Conservation (phyloP, 768 basidiomycete species). For the Hortiboletus campestris region DNA sequence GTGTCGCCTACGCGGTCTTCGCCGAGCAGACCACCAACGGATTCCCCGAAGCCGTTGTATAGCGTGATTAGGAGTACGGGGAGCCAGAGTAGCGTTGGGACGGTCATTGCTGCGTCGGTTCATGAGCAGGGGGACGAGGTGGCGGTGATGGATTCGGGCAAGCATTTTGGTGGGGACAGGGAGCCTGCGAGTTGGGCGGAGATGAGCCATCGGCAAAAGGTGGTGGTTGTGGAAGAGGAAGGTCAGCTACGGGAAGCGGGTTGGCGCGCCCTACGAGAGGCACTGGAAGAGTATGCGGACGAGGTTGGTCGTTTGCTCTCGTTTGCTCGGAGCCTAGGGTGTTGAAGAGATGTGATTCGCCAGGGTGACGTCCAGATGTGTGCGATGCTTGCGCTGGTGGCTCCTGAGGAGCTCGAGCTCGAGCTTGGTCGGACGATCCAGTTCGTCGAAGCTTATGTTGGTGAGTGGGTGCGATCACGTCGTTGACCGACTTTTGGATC, state of each 20-base stretch:
- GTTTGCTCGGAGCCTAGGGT: not conserved
- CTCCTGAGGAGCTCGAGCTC: constrained; percentile 56
- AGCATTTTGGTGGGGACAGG: constrained; percentile 26
- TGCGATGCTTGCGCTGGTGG: constrained; percentile 65
- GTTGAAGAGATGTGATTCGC: constrained; percentile 1
- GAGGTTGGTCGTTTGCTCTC: constrained; percentile 40
- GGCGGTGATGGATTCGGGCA: constrained; percentile 18
- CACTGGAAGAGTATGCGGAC: constrained; percentile 61
- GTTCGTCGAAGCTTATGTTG: constrained; percentile 73
- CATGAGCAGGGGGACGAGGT: constrained; percentile 35
- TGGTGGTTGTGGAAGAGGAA: constrained; percentile 47
- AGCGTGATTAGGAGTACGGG: constrained; percentile 41
- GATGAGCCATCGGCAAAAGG: constrained; percentile 23
- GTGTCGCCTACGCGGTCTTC: constrained; percentile 19
- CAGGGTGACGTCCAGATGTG: constrained; percentile 84
- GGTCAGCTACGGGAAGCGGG: constrained; percentile 48
- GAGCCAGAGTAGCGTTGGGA: constrained; percentile 68
- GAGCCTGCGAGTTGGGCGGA: constrained; percentile 28
- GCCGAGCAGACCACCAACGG: not conserved
- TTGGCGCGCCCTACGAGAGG: constrained; percentile 54
- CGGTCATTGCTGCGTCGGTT: constrained; percentile 59
- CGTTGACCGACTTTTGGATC: not conserved
- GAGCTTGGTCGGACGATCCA: constrained; percentile 40
- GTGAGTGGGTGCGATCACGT: constrained; percentile 37
- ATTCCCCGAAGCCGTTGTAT: constrained; percentile 14